A percentile compares a stretch with the other conserved stretches of the same genome.
Conservation (phyloP, 148 eudicot species). For the Rhododendron kiyosumense region DNA sequence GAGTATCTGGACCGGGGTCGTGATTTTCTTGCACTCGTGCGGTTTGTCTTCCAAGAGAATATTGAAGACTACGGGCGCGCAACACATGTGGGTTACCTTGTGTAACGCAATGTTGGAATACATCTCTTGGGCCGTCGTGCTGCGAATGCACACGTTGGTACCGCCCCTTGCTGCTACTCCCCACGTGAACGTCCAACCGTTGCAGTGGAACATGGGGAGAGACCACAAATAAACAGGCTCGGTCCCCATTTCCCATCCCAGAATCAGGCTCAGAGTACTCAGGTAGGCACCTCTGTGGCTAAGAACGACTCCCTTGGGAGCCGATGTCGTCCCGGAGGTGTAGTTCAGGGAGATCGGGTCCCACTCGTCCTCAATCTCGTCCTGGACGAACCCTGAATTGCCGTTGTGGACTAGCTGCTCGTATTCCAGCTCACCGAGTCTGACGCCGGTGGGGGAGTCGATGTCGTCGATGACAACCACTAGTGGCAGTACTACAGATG, state of each 20-base stretch:
- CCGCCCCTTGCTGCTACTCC: conserved; percentile 93
- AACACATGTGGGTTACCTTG: conserved; percentile 82
- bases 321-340: conserved; percentile 86
- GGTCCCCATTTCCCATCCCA: conserved; percentile 79
- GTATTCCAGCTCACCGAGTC: conserved; percentile 55
- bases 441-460: conserved; percentile 39
- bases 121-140: conserved; percentile 51
- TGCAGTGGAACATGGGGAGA: conserved; percentile 95
- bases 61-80: conserved; percentile 72
- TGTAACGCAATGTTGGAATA: conserved; percentile 43
- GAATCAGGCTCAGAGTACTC: conserved; percentile 62
- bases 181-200: conserved; percentile 99
- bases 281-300: conserved; percentile 89
- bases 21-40: conserved; percentile 24
- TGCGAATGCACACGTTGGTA: conserved; percentile 84
- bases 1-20: conserved; percentile 45
- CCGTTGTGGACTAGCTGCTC: conserved; percentile 52
- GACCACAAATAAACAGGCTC: conserved; percentile 83
- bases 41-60: conserved; percentile 53
- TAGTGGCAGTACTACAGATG: conserved; percentile 29
- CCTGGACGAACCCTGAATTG: conserved; percentile 10
- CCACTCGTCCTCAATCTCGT: conserved; percentile 57
- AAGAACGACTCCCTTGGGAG: conserved; percentile 79
- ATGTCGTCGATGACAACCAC: conserved; percentile 58
- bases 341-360: conserved; percentile 77